These are phyloP conservation scores for Plasmodium inui DNA, from an alignment of 169 alveolate genomes.

Conservation along the genomic window DNA sequence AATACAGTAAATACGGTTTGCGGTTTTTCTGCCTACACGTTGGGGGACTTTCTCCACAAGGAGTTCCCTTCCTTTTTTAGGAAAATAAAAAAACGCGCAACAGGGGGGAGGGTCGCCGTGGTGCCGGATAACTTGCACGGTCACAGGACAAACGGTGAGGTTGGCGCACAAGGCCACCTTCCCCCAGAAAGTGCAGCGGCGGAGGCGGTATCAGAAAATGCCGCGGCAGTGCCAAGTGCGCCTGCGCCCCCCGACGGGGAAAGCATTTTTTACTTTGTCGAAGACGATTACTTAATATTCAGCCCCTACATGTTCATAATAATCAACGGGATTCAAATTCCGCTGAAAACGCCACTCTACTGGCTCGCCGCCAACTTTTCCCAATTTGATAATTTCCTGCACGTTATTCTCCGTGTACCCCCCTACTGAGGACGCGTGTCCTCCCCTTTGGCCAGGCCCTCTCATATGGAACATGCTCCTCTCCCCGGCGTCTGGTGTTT, in stretches of 20 bases:
- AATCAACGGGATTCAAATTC: constrained; percentile 72
- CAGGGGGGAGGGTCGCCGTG: background rate
- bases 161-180: background rate
- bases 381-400: constrained; percentile 63
- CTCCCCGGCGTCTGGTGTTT: background rate
- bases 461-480: background rate
- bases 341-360: constrained; percentile 57
- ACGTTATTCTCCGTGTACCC: constrained; percentile 59
- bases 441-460: background rate
- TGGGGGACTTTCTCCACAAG: constrained; percentile 54
- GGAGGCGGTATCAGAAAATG: background rate
- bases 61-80: constrained; percentile 45
- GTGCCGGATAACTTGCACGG: background rate
- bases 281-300: constrained; percentile 63
- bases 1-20: no score
- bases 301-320: constrained; percentile 58
- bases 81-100: constrained; percentile 10
- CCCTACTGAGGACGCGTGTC: constrained; percentile 7
- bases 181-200: background rate
- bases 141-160: background rate
- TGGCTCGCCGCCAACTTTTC: constrained; percentile 54
- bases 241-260: background rate
- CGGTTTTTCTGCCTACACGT: constrained; percentile 17
- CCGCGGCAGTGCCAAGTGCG: background rate
- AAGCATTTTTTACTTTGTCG: constrained; percentile 50